Evolutionary conservation across 768 basidiomycete species (phyloP), one percentile per base, ranked within the genome.

Genomic region (Tulasnella sp.): DNA sequence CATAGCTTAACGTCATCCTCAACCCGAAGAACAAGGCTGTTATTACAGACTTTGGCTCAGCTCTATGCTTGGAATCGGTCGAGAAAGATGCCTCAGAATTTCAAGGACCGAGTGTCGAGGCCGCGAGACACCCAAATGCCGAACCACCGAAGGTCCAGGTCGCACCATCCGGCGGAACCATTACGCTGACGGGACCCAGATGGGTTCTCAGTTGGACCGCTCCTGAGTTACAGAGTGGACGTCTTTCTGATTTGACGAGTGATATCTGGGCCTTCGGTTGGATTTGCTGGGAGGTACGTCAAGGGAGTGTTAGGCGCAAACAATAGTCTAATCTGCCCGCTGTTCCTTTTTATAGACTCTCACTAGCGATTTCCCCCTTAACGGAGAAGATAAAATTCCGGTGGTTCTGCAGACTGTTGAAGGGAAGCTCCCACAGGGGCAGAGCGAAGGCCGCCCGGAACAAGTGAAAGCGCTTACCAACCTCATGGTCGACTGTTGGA

Each of bases 191-290:
- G 32, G 61, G 16, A 13, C 6, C 61, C 13, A 1, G 1, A 5
- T 67, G 61, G 61, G 32, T 29, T 11, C 61, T 67, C 61, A 11
- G 61, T 13, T 67, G 61, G 61, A 29, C 61, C 0, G 61, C 61
- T 67, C 61, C 61, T 29, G 61, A 67, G 16, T 18, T 67, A 11
- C 29, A 35, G 26, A 11, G 1, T 35, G 29, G 16, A 13, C 3
- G 61, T 16, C 0, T 9, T 15, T 29, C 61, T 11, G 32, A 35
- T 35, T 16, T 35, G 61, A 29, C 61, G 5, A 35, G 61, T 35
- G 61, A 67, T 35, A 67, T 67, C 32, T 67, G 61, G 61, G 61
- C 61, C 15, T 67, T 67, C 13, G 61, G 61, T 29, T 67, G 61
- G 61, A 67, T 67, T 26, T 67, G 61, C 29, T 67, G 61, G 61